Percentiles rank a stretch among this genome's conserved stretches.
Evolutionary conservation across 2,329 filamentous ascomycete species (phyloP).

Genomic region (Trichocomaceae sp.): DNA sequence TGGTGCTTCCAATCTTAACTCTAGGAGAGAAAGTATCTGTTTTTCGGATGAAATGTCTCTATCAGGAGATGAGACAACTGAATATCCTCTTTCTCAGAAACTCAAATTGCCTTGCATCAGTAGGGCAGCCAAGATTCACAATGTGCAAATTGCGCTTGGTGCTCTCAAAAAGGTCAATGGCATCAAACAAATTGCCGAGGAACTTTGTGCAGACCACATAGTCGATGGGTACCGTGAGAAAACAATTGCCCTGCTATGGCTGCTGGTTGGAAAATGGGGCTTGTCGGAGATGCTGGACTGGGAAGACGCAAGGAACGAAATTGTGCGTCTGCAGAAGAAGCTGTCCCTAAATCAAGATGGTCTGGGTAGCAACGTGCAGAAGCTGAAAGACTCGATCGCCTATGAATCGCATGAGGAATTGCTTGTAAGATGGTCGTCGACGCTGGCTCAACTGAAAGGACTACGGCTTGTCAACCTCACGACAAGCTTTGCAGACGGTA

Average conservation of each 20-base stretch:
- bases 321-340: constrained; percentile 36
- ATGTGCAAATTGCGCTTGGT: constrained; percentile 52
- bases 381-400: constrained; percentile 20
- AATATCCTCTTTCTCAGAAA: constrained; percentile 49
- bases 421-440: constrained; percentile 52
- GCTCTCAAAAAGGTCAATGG: constrained; percentile 44
- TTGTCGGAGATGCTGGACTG: constrained; percentile 50
- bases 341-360: constrained; percentile 16
- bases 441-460: constrained; percentile 43
- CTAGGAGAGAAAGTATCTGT: constrained; percentile 12
- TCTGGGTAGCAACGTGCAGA: constrained; percentile 16
- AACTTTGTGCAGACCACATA: constrained; percentile 51
- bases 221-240: constrained; percentile 60
- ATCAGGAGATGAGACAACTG: constrained; percentile 34
- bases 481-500: constrained; percentile 52
- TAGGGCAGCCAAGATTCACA: constrained; percentile 52
- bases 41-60: constrained; percentile 41
- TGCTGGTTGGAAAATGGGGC: constrained; percentile 52
- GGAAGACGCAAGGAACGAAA: constrained; percentile 49
- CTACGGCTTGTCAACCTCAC: constrained; percentile 49
- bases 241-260: constrained; percentile 56
- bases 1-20: constrained; percentile 23
- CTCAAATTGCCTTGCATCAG: constrained; percentile 53
- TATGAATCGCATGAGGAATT: constrained; percentile 32
- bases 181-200: constrained; percentile 35